Base-by-base conservation (phyloP, 2,329 filamentous ascomycete genomes). In the Didymella keratinophila region DNA sequence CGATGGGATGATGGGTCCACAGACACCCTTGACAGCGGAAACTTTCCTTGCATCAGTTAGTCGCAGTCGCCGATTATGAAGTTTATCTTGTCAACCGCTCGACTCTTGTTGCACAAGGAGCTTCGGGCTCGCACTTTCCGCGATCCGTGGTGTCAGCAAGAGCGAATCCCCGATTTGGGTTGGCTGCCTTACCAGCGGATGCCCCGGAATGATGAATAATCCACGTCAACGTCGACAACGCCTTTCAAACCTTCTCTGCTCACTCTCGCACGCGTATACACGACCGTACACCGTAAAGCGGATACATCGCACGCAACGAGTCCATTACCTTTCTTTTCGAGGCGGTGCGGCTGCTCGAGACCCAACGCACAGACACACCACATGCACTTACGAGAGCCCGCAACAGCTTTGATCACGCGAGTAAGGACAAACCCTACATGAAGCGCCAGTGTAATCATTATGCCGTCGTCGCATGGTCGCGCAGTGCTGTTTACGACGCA, bases 121-220 rank as follows among this genome's bases (percentile, higher is more conserved):
- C 18, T 41, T 30, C 56, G 56, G 56, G 16, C 25, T 58, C 28
- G 8, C 27, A 32, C 27, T 47, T 52, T 44, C 48, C 55, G 55
- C 18, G 48, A 52, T 39, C 54, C 48, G 47, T 28, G 42, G 27
- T 28, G 54, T 52, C 30, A 52, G 48, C 48, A 42, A 28, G 36
- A 34, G 32, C 49, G 39, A 30, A 45, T 16, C 12, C 23, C 51
- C 12, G 20, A 58, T 32, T 14, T n/a, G 18, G 56, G 6, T 44
- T 52, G 44, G 44, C 32, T n/a, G 32, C 32, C 32, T 36, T 16
- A 36, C 16, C 32, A 36, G n/a, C 18, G 56, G 50, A 58, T 25
- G 20, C 41, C 3, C 25, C 50, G 51, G 56, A 39, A 54, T 50
- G 56, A 58, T 58, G 56, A 51, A 36, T 50, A 53, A 54, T 54